Base-by-base conservation (phyloP, 2,329 filamentous ascomycete genomes). In the Claviceps fusiformis region DNA sequence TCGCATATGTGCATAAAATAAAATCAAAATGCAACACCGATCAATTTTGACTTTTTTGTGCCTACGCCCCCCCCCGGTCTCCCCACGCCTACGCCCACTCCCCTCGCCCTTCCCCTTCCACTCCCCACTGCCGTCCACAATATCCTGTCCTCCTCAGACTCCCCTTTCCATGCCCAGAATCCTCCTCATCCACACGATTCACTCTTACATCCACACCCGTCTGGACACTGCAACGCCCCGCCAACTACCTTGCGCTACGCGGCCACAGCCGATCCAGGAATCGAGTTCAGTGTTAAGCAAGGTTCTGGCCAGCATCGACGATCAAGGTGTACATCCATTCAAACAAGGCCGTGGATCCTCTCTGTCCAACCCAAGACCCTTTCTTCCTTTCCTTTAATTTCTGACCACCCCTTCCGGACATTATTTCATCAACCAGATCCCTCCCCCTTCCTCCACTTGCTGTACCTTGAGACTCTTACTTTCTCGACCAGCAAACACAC, bases 191-290 rank as follows among this genome's bases (percentile, higher is more conserved):
- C 44, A n/a, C 44, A 24, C 11, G 10, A 5, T 27, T 24, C 9
- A 13, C 11, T 24, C 44, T 46, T 27, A 46, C 24, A 46, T 15
- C 11, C 44, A 46, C 44, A 29, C 44, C 24, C 24, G 3, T 29
- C 44, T 8, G 29, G 44, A 19, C 19, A 46, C 44, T 46, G 44
- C 24, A 27, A 46, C 13, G 46, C 50, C 52, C 54, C 53, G 50
- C 54, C 31, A 39, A 29, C 24, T 57, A 24, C 53, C 54, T 35
- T 33, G 41, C 52, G 47, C 48, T 54, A 49, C 57, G 51, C 57
- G 55, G 57, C 57, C 57, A 51, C 56, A 59, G 55, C 57, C 57
- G 57, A 59, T 59, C 57, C 51, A 48, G 27, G 29, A 27, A 48
- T 33, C 27, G 27, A 31, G 31, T 19, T 6, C n/a, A 27, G 33